Percentiles rank a stretch among this genome's conserved stretches.
Conservation (phyloP, 2,329 filamentous ascomycete species). For the Elsinoe perseae region DNA sequence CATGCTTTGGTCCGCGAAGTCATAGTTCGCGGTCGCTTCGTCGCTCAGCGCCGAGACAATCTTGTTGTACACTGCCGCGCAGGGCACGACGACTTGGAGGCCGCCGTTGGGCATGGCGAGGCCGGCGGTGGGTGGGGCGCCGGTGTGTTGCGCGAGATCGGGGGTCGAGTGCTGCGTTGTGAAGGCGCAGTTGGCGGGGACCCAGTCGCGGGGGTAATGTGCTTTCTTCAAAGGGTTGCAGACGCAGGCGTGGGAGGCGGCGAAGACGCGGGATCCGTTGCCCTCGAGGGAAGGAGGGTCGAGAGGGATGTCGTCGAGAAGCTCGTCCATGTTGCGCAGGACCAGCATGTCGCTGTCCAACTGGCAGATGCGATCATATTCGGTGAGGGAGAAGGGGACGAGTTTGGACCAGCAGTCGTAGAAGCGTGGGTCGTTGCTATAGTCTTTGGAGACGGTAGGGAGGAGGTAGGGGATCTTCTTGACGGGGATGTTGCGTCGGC, state of each 20-base stretch:
- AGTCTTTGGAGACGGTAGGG: conserved; percentile 59
- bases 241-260: conserved; percentile 74
- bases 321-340: conserved; percentile 77
- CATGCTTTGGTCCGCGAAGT: conserved; percentile 54
- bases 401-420: conserved; percentile 89
- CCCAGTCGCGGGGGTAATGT: conserved; percentile 71
- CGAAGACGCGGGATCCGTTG: conserved; percentile 61
- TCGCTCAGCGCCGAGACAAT: conserved; percentile 44
- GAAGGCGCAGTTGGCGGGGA: conserved; percentile 54
- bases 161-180: conserved; percentile 49
- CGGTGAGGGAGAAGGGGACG: conserved; percentile 63
- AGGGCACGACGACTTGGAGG: conserved; percentile 54
- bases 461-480: conserved; percentile 66
- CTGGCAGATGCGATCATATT: conserved; percentile 74
- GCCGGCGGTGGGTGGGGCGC: conserved; percentile 44
- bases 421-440: conserved; percentile 71
- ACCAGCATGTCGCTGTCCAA: conserved; percentile 86
- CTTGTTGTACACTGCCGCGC: conserved; percentile 43
- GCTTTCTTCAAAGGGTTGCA: conserved; percentile 73
- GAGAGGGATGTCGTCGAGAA: conserved; percentile 68
- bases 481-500: conserved; percentile 59
- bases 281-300: conserved; percentile 50
- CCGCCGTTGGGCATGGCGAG: conserved; percentile 54
- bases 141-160: conserved; percentile 44
- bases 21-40: conserved; percentile 41